Evolutionary conservation across 441 rosid species (phyloP).

Genomic region (Adansonia grandidieri): DNA sequence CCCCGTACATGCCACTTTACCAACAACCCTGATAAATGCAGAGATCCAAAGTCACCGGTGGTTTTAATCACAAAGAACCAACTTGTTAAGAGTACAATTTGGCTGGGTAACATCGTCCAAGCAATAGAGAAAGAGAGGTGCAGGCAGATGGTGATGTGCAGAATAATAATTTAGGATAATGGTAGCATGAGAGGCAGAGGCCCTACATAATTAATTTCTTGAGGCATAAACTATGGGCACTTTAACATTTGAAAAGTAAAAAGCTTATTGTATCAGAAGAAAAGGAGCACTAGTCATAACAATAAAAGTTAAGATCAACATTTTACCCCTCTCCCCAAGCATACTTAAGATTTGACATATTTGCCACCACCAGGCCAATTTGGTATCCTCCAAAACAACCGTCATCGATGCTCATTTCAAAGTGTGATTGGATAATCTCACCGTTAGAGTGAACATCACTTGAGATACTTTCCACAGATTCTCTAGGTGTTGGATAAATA

Average conservation of each 20-base stretch:
- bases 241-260: not conserved
- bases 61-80: not conserved
- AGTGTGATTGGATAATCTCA: conserved; percentile 30
- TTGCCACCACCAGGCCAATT: conserved; percentile 34
- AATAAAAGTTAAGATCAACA: conserved; percentile 23
- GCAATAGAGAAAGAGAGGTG: not conserved
- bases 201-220: not conserved
- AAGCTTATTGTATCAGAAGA: not conserved
- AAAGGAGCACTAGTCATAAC: not conserved
- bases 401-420: conserved; percentile 22
- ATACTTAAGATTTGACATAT: conserved; percentile 46
- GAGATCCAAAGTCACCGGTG: not conserved
- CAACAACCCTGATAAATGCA: conserved; percentile 48
- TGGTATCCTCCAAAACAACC: conserved; percentile 35
- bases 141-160: not conserved
- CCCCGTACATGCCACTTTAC: conserved; percentile 46
- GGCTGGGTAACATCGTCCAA: not conserved
- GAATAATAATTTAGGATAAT: not conserved
- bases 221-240: not conserved
- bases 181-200: not conserved
- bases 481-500: conserved; percentile 38
- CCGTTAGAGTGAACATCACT: conserved; percentile 24
- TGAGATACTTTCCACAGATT: conserved; percentile 17
- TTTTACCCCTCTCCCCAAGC: conserved; percentile 59
- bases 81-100: not conserved